phyloP scores from a whole-genome alignment of 2,329 filamentous ascomycete genomes.

The Thelonectria rubi region DNA sequence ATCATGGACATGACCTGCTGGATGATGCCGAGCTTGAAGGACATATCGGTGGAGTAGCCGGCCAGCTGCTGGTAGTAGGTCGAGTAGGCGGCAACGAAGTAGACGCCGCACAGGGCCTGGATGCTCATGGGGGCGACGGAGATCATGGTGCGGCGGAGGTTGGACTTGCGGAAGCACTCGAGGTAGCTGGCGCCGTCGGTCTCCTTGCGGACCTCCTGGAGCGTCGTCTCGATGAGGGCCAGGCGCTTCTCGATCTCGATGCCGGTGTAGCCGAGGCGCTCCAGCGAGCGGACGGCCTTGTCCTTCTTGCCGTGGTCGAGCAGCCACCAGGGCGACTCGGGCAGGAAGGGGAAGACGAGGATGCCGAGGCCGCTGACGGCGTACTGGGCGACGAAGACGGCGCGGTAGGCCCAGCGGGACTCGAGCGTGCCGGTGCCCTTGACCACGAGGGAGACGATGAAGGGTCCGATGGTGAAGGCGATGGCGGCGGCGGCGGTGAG shows the following conservation, averaged over 20 bases:
- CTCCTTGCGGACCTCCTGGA: slow-evolving; percentile 47
- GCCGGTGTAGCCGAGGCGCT: slow-evolving; percentile 43
- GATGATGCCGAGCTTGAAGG: slow-evolving; percentile 51
- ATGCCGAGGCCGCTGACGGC: slow-evolving; percentile 45
- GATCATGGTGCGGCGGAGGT: slow-evolving; percentile 52
- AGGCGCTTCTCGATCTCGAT: slow-evolving; percentile 43
- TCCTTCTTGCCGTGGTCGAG: slow-evolving; percentile 46
- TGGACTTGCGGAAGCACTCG: slow-evolving; percentile 52
- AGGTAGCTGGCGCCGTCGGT: slow-evolving; percentile 50
- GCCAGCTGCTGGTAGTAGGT: slow-evolving; percentile 56
- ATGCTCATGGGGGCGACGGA: slow-evolving; percentile 49
- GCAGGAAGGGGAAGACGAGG: slow-evolving; percentile 48
- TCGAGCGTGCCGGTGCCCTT: slow-evolving; percentile 42
- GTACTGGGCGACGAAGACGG: slow-evolving; percentile 47
- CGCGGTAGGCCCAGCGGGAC: slow-evolving; percentile 47
- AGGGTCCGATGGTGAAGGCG: slow-evolving; percentile 45
- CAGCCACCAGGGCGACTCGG: slow-evolving; percentile 55
- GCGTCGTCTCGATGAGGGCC: slow-evolving; percentile 43
- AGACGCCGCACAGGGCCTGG: slow-evolving; percentile 47
- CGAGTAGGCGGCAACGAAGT: slow-evolving; percentile 49
- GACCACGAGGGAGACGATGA: slow-evolving; percentile 45
- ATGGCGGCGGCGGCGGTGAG: slow-evolving; percentile 44
- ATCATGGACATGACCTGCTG: slow-evolving; percentile 51
- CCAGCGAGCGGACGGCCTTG: slow-evolving; percentile 48
- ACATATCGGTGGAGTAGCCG: slow-evolving; percentile 48